Percentiles rank a stretch among this genome's conserved stretches.
Evolutionary conservation across 1,139 yeast genomes (phyloP).

Genomic region (Geotrichum citri-aurantii): DNA sequence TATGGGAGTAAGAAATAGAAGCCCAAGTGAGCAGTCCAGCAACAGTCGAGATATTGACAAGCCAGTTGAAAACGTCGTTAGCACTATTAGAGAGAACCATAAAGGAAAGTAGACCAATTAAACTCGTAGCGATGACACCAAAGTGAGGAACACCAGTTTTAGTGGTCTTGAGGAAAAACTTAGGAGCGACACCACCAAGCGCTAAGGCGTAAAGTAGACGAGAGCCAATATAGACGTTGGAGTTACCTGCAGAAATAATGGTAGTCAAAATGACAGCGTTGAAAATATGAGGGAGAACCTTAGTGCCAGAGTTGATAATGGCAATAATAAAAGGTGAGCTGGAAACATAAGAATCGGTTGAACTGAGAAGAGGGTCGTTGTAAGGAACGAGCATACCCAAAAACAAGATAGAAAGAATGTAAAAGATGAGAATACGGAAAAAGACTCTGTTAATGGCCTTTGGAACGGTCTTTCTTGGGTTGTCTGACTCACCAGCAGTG

Average conservation of each 20-base stretch:
- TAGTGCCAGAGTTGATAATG: conserved; percentile 17
- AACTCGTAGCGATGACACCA: conserved; percentile 37
- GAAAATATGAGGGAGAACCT: conserved; percentile 28
- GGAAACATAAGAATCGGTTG: conserved; percentile 39
- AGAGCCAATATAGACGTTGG: conserved; percentile 48
- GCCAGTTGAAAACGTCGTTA: conserved; percentile 55
- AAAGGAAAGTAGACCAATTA: conserved; percentile 59
- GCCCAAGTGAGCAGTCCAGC: conserved; percentile 53
- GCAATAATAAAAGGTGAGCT: conserved; percentile 63
- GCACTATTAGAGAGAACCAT: conserved; percentile 49
- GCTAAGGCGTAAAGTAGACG: conserved; percentile 46
- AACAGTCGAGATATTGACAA: conserved; percentile 59
- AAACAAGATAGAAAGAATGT: conserved; percentile 43
- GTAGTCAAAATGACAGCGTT: conserved; percentile 49
- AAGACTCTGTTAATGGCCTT: conserved; percentile 55
- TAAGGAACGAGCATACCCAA: conserved; percentile 46
- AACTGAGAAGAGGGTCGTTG: conserved; percentile 37
- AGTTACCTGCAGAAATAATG: conserved; percentile 49
- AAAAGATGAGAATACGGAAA: conserved; percentile 46
- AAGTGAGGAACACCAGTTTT: conserved; percentile 47
- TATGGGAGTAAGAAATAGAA: conserved; percentile 46
- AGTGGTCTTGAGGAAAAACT: conserved; percentile 42
- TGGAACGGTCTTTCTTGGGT: conserved; percentile 55
- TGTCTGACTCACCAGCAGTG: conserved; percentile 61
- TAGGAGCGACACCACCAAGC: conserved; percentile 47